Percentiles rank a stretch among this genome's conserved stretches.
Conservation (phyloP, 305 asterid genomes). For the Fraxinus dipetala region DNA sequence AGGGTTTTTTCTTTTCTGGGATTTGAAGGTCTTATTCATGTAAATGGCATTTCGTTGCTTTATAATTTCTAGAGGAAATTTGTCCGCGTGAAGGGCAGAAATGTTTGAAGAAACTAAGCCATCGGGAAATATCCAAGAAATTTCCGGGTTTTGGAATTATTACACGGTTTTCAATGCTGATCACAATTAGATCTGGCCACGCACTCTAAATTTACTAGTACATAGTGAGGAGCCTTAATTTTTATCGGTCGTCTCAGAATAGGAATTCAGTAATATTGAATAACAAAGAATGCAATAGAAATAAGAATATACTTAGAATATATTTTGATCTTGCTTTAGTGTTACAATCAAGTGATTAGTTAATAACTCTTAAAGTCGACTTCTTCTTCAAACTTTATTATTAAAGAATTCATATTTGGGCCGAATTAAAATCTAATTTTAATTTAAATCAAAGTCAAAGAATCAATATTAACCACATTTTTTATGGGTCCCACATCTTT, state of each 20-base stretch:
- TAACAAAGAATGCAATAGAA: neutral
- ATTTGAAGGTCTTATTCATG: conserved; percentile 3
- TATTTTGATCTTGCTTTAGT: too few species aligned
- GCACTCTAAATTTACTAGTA: neutral
- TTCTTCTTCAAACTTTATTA: too few species aligned
- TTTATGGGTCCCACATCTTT: too few species aligned
- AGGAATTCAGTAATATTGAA: neutral
- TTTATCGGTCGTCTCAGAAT: neutral
- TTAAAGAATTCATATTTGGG: too few species aligned
- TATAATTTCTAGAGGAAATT: neutral
- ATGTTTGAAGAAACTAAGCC: conserved; percentile 15
- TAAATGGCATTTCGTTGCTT: neutral
- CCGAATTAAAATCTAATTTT: too few species aligned
- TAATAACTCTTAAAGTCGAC: too few species aligned
- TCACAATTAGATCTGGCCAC: neutral
- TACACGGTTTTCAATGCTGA: neutral
- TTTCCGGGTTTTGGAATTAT: conserved; percentile 10
- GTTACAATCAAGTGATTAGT: too few species aligned
- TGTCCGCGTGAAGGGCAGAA: conserved; percentile 26
- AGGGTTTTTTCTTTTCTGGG: neutral
- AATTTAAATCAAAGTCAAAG: too few species aligned
- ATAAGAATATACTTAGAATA: neutral
- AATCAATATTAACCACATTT: too few species aligned
- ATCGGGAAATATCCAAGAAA: conserved; percentile 23
- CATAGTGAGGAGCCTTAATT: neutral